phyloP scores from a whole-genome alignment of 306 rosid genomes.

The Cicer chorassanicum region DNA sequence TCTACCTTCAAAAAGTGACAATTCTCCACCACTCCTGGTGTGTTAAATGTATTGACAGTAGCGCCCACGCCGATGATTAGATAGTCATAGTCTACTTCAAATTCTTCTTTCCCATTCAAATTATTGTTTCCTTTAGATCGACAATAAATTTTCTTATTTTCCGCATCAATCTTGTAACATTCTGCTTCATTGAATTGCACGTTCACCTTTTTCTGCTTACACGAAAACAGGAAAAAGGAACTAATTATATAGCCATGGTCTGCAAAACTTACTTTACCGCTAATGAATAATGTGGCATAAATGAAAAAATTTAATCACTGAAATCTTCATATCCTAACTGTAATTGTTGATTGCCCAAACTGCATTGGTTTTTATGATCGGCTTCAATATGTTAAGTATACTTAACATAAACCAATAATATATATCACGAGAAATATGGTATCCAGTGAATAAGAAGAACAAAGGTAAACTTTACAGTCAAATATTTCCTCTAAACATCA shows the following conservation, averaged over 20 bases:
- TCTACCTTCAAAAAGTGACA: constrained; percentile 93
- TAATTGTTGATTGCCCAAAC: constrained; percentile 2
- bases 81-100: constrained; percentile 80
- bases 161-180: constrained; percentile 88
- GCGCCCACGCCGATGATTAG: constrained; percentile 83
- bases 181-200: constrained; percentile 79
- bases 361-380: not conserved
- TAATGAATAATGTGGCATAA: not conserved
- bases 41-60: constrained; percentile 90
- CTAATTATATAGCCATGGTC: constrained; percentile 11
- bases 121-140: constrained; percentile 60
- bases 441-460: not conserved
- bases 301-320: not conserved
- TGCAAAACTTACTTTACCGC: constrained; percentile 1
- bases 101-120: constrained; percentile 70
- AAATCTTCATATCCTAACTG: constrained; percentile 10
- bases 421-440: not conserved
- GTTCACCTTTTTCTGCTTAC: constrained; percentile 68
- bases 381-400: constrained; percentile 15
- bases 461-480: constrained; percentile 15
- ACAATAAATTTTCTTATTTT: constrained; percentile 79
- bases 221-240: constrained; percentile 25
- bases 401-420: not conserved
- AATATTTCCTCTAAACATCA: constrained; percentile 1
- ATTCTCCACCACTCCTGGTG: constrained; percentile 93